Conservation (phyloP, 495 filamentous ascomycete species). For the Hypoxylon intermedium region DNA sequence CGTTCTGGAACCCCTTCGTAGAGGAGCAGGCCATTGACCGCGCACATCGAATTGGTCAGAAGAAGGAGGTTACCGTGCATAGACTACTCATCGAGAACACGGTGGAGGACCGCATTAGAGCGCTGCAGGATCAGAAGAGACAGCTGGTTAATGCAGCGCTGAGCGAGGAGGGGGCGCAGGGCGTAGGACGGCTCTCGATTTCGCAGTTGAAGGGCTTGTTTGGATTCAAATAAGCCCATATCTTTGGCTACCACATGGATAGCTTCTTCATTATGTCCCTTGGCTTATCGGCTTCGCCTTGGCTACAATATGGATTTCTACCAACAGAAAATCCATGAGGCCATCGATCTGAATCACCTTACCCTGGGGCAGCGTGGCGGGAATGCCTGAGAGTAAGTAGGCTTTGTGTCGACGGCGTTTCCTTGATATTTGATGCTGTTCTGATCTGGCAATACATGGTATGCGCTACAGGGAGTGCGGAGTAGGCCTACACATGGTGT, state of each 20-base stretch:
- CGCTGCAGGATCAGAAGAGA: slow-evolving; percentile 84
- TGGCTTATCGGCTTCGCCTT: slow-evolving; percentile 7
- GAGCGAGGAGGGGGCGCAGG: slow-evolving; percentile 75
- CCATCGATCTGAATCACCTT: neutral
- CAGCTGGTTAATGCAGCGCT: slow-evolving; percentile 80
- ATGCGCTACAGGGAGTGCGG: neutral
- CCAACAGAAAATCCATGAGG: neutral
- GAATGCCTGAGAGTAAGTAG: neutral
- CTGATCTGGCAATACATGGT: neutral
- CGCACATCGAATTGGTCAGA: slow-evolving; percentile 89
- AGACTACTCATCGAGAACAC: slow-evolving; percentile 78
- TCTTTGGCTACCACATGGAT: neutral
- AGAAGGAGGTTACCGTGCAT: slow-evolving; percentile 76
- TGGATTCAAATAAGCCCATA: slow-evolving; percentile 46
- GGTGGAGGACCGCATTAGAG: slow-evolving; percentile 88
- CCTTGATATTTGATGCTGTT: slow-evolving; percentile 12
- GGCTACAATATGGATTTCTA: neutral
- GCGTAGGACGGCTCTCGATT: slow-evolving; percentile 65
- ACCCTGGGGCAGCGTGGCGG: neutral
- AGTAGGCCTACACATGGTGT: neutral
- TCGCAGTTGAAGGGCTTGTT: slow-evolving; percentile 77
- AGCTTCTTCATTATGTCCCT: neutral
- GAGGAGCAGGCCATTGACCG: slow-evolving; percentile 96
- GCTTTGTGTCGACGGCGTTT: neutral
- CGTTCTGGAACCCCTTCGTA: slow-evolving; percentile 96